Base-by-base conservation (phyloP, 2,329 filamentous ascomycete species). In the Dothideomycetes sp. region DNA sequence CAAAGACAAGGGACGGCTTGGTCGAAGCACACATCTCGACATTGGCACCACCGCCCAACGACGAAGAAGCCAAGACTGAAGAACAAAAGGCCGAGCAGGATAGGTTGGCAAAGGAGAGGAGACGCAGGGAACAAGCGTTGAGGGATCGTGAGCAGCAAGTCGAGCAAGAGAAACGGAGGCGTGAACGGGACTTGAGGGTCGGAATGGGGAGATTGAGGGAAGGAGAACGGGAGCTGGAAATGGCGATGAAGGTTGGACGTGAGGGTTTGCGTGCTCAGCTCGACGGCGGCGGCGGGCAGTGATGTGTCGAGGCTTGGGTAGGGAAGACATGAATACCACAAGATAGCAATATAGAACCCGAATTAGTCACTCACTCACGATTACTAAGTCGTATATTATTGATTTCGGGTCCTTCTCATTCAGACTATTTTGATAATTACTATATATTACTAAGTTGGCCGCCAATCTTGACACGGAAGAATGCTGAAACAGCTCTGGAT, bases 161-260 rank as follows among this genome's bases (percentile, higher is more conserved):
- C 4, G 46, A 51, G 2, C 49, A 50, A 41, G 50, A 53, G 27
- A 50, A 44, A 41, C 30, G 49, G n/a, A 47, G 35, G 38, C 37
- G 45, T 13, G 51, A 52, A 16, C 45, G 46, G 24, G 51, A 50
- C 5, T 44, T 46, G 23, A 29, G 47, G n/a, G 45, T 44, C n/a
- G 52, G 51, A 15, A 49, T 47, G 63, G 66, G 36, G 60, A 64
- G 4, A 78, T 83, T 5, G 72, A 74, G 20, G 76, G 79, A 83
- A 43, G 78, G 80, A 49, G 80, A 85, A 60, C 67, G 70, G 47
- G 78, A 84, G 53, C 61, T 86, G 41, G 73, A 82, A 53, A 65
- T 68, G 47, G 82, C 82, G 1, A 81, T 84, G 78, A 71, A 71
- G 44, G 71, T 85, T 10, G 71, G 73, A 0, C 84, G 80, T 59